Evolutionary conservation across 345 rosid species (phyloP).

Genomic region (Eutrema japonicum): DNA sequence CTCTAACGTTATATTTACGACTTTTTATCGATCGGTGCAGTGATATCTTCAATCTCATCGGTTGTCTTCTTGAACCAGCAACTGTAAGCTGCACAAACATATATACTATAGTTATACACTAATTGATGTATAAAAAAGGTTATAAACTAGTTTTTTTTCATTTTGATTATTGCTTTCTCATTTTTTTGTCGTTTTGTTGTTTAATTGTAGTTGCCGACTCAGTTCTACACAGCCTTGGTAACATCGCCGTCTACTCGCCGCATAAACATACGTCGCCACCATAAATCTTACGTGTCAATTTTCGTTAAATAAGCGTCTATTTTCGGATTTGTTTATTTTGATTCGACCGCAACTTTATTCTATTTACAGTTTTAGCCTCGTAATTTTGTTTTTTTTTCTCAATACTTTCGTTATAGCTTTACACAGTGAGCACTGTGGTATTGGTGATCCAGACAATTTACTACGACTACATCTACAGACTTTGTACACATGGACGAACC

Average conservation of each 20-base stretch:
- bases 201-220: constrained; percentile 92
- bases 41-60: constrained; percentile 81
- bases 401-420: constrained; percentile 56
- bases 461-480: constrained; percentile 66
- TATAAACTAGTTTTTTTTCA: neutral
- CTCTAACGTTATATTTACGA: neutral
- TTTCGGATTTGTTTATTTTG: neutral
- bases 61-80: constrained; percentile 94
- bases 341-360: neutral
- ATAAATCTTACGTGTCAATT: constrained; percentile 23
- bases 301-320: neutral
- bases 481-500: constrained; percentile 45
- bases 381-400: neutral
- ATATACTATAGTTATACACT: neutral
- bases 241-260: constrained; percentile 35
- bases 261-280: constrained; percentile 39
- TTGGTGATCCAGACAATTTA: constrained; percentile 77
- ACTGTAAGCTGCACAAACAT: constrained; percentile 67
- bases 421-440: constrained; percentile 74
- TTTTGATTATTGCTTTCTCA: constrained; percentile 17
- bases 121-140: too few relatives aligned
- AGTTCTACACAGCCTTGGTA: constrained; percentile 93
- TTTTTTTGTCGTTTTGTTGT: constrained; percentile 23
- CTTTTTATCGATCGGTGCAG: constrained; percentile 54
- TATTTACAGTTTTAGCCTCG: constrained; percentile 2